Evolutionary conservation across 2,329 filamentous ascomycete species (phyloP), one percentile per base, ranked within the genome.

Genomic region (Pseudocercospora fuligena): DNA sequence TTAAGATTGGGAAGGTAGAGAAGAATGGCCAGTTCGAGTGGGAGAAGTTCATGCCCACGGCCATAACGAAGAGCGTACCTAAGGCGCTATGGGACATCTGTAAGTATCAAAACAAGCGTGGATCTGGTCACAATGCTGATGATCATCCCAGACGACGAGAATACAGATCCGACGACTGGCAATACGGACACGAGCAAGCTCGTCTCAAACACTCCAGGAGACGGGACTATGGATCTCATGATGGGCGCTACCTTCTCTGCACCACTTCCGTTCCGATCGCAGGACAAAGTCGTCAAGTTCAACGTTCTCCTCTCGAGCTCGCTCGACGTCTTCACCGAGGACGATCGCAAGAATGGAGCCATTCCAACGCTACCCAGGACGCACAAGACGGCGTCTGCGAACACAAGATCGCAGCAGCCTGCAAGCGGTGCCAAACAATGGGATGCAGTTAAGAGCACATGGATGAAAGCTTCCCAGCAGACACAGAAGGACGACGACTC

Each of bases 271-370:
- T 61, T 47, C 11, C 43, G 59, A 25, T 47, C 36, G 21, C 47
- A 61, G 21, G 59, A 61, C 27, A 61, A 33, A 23, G 25, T 61
- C 6, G 11, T 61, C 36, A 61, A 61, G 31, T 61, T 47, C 59
- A 61, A 61, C 43, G 29, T 61, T 14, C 59, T 61, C 19, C 36
- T 33, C 6, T 61, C 59, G 9, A 25, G 21, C 6, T 11, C 5
- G 4, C 11, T 61, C 5, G 43, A 51, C 11, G 59, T 61, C 27
- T 61, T 61, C 43, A 61, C 59, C 2, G 59, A 36, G 25, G 59
- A 61, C 43, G 25, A 47, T 11, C 29, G 29, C 29, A 31, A 31
- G 29, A 31, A 31, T 31, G 43, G 49, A 19, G 1, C 27, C 23
- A 27, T 21, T 9, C 59, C 59, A 3, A 49, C 14, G 14, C 43